Base-by-base conservation (phyloP, 768 basidiomycete genomes). In the Lactifluus hygrophoroides region DNA sequence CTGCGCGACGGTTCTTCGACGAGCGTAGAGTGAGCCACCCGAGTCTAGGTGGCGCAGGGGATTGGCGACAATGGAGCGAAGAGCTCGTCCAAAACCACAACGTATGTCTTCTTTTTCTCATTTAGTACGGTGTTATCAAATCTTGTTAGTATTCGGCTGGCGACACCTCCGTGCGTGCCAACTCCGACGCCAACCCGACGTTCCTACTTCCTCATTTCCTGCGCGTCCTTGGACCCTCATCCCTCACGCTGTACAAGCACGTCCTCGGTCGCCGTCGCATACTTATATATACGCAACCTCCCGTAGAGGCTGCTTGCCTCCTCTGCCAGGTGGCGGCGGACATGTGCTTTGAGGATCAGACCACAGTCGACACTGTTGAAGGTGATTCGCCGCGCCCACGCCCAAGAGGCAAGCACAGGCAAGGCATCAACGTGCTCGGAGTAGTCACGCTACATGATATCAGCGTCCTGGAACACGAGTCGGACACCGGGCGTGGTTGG, bases 381-480 rank as follows among this genome's bases (percentile, higher is more conserved):
- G 58, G 54, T n/a, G 46, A 37, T 9, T 21, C 28, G 10, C 28
- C 28, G 14, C 37, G 16, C n/a, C 55, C 45, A 2, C 67, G 67
- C 43, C 66, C 74, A 37, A 73, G 64, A 51, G 76, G 74, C 40
- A 77, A 77, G 63, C 71, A 69, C 30, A 74, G 71, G 54, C 78
- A 81, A 16, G 78, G 81, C 0, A 78, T 86, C 55, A 80, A 75
- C 58, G 86, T 90, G 2, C 77, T 93, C 3, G 90, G 90, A 0
- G 85, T 89, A 80, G 78, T 92, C 30, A 91, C 88, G 0, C 76
- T 93, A 0, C 82, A 76, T 46, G 90, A 93, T 67, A 69, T 89
- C 43, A 82, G 83, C 58, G 76, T 80, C 59, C 67, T 92, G 53
- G 71, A 79, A 54, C 69, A 71, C 17, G 86, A 85, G 68, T 76